Conservation (phyloP, 495 filamentous ascomycete genomes). For the Podospora australis region DNA sequence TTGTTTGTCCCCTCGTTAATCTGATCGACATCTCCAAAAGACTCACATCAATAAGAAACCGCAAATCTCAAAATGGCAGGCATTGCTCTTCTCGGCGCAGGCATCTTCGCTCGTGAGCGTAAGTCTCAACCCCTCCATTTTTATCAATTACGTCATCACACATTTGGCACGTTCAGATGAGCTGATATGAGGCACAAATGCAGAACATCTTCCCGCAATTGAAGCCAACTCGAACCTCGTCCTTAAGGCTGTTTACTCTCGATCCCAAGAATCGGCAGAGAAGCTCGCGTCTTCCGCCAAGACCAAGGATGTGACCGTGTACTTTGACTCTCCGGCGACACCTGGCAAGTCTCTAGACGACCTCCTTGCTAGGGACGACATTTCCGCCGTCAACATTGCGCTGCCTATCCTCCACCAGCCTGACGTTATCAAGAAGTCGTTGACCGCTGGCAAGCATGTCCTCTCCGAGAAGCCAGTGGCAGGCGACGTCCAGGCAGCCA, state of each 20-base stretch:
- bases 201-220: constrained; percentile 45
- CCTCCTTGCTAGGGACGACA: constrained; percentile 57
- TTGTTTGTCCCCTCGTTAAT: no score
- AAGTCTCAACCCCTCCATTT: constrained; percentile 13
- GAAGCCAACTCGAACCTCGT: constrained; percentile 33
- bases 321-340: constrained; percentile 49
- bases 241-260: constrained; percentile 58
- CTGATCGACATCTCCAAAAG: no score
- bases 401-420: constrained; percentile 59
- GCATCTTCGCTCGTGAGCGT: constrained; percentile 41
- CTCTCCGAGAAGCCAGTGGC: constrained; percentile 78
- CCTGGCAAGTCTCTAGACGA: constrained; percentile 47
- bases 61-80: constrained; percentile 32
- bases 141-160: background rate
- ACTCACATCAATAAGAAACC: background rate
- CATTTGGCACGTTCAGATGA: background rate
- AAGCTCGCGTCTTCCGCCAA: constrained; percentile 23
- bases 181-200: constrained; percentile 2
- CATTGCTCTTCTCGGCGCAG: constrained; percentile 62
- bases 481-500: constrained; percentile 52
- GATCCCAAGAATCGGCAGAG: constrained; percentile 42
- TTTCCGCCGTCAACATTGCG: constrained; percentile 62
- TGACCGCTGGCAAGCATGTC: constrained; percentile 70
- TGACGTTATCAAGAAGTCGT: constrained; percentile 47
- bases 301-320: constrained; percentile 35